A percentile compares a stretch with the other conserved stretches of the same genome.
Evolutionary conservation across 352 stramenopile genomes (phyloP).

Genomic region (Globisporangium cystogenes): DNA sequence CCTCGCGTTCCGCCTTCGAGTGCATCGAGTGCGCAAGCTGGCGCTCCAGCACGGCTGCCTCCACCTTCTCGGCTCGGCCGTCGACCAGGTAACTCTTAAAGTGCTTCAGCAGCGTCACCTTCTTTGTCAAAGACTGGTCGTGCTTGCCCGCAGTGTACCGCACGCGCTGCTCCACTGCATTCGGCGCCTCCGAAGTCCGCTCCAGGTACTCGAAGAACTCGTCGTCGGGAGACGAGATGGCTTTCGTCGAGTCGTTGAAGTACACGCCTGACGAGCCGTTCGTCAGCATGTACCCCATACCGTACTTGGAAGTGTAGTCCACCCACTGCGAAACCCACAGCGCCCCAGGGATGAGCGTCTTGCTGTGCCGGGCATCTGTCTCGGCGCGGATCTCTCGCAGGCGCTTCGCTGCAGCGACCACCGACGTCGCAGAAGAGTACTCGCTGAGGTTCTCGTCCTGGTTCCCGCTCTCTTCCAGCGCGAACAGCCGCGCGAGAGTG

Average conservation of each 20-base stretch:
- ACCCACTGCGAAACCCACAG: constrained; percentile 97
- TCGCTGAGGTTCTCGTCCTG: constrained; percentile 39
- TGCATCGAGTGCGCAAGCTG: constrained; percentile 28
- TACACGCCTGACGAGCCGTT: constrained; percentile 95
- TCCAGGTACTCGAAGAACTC: constrained; percentile 96
- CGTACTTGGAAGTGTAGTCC: constrained; percentile 99
- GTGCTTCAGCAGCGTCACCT: constrained; percentile 97
- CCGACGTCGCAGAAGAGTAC: constrained; percentile 47
- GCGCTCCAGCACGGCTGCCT: constrained; percentile 34
- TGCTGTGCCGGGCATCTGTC: constrained; percentile 26
- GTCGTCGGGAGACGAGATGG: constrained; percentile 87
- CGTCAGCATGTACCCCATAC: constrained; percentile 96
- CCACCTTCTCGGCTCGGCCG: constrained; percentile 46
- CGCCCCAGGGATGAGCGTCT: constrained; percentile 26
- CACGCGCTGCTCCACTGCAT: constrained; percentile 25
- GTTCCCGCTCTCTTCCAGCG: constrained; percentile 42
- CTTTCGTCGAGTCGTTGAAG: constrained; percentile 99
- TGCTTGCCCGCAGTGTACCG: constrained; percentile 58
- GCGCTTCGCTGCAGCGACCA: constrained; percentile 57
- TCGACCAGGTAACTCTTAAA: constrained; percentile 97
- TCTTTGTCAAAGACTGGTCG: constrained; percentile 92
- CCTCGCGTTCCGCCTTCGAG: constrained; percentile 13
- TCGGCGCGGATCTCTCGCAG: constrained; percentile 58
- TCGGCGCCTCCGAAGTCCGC: constrained; percentile 49
- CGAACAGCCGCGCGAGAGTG: constrained; percentile 60